These are phyloP conservation scores for Tylopilus plumbeoviolaceoides DNA, from an alignment of 768 basidiomycete species.

Conservation along the genomic window DNA sequence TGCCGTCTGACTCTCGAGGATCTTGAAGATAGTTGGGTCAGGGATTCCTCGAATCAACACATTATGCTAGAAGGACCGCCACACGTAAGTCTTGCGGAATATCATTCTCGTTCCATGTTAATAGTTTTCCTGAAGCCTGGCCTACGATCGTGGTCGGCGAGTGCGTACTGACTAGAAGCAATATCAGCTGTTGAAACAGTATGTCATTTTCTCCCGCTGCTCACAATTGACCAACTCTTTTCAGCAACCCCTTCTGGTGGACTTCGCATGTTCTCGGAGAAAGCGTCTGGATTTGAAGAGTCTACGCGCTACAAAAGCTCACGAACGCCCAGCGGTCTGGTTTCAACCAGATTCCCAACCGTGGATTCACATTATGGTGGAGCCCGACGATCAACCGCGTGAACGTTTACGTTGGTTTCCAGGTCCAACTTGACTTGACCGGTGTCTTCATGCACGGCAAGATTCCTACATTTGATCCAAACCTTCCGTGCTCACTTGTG, in stretches of 20 bases:
- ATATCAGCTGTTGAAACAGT: conserved; percentile 91
- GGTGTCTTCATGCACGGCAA: conserved; percentile 99
- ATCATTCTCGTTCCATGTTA: background rate
- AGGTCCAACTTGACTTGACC: conserved; percentile 96
- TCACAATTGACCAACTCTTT: conserved; percentile 9
- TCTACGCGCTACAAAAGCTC: conserved; percentile 92
- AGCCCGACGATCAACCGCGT: conserved; percentile 98
- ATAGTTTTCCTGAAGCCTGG: conserved; percentile 48
- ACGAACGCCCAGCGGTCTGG: conserved; percentile 99
- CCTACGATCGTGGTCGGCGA: conserved; percentile 99
- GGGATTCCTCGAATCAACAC: conserved; percentile 99
- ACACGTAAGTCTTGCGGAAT: conserved; percentile 55
- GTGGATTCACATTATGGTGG: conserved; percentile 99
- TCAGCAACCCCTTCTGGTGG: conserved; percentile 98
- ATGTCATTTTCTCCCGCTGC: conserved; percentile 26
- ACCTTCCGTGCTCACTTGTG: conserved; percentile 99
- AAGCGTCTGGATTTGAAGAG: conserved; percentile 94
- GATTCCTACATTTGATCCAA: conserved; percentile 97
- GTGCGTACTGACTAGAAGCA: conserved; percentile 98
- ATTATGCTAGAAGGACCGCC: conserved; percentile 96
- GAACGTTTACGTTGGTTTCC: conserved; percentile 99
- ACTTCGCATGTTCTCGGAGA: conserved; percentile 99
- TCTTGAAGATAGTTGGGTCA: conserved; percentile 96
- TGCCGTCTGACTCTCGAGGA: conserved; percentile 95
- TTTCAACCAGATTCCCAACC: conserved; percentile 96